phyloP scores from a whole-genome alignment of 331 rosid species.

The Ulmus americana region DNA sequence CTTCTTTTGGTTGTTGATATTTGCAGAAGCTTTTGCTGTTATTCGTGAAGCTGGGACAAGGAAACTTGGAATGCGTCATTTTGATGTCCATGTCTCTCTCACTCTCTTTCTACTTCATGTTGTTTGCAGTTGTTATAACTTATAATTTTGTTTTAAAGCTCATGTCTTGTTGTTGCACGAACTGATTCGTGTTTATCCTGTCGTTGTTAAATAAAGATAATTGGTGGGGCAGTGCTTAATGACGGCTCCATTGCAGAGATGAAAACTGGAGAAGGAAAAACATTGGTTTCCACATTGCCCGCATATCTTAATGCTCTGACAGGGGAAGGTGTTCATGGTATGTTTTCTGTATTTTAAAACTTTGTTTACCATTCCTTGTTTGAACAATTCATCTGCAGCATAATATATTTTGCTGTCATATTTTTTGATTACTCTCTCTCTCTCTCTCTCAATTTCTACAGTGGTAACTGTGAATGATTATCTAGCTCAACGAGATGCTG shows the following conservation, averaged over 20 bases:
- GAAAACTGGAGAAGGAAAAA: conserved; percentile 98
- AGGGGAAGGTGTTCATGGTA: conserved; percentile 94
- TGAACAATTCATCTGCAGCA: not conserved
- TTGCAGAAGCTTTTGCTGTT: conserved; percentile 86
- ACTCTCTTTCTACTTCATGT: conserved; percentile 4
- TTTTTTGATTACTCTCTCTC: not conserved
- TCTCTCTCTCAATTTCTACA: conserved; percentile 24
- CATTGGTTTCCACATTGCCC: conserved; percentile 83
- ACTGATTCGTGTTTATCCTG: conserved; percentile 2
- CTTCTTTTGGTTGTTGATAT: not conserved
- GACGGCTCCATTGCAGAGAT: conserved; percentile 97
- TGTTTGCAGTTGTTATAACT: not conserved
- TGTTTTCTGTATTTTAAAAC: conserved; percentile 6
- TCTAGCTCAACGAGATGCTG: conserved; percentile 98
- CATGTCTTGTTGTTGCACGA: conserved; percentile 2
- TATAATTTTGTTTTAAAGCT: not conserved
- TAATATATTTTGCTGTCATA: not conserved
- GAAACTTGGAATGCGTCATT: conserved; percentile 96
- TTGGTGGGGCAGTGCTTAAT: conserved; percentile 96
- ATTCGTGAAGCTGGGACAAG: conserved; percentile 95
- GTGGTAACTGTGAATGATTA: conserved; percentile 94
- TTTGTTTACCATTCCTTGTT: not conserved
- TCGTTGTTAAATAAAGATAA: conserved; percentile 49
- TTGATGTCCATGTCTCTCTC: conserved; percentile 76
- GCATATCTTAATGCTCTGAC: conserved; percentile 92